Evolutionary conservation across 768 basidiomycete species (phyloP).

Genomic region (Agrocybe pediades): DNA sequence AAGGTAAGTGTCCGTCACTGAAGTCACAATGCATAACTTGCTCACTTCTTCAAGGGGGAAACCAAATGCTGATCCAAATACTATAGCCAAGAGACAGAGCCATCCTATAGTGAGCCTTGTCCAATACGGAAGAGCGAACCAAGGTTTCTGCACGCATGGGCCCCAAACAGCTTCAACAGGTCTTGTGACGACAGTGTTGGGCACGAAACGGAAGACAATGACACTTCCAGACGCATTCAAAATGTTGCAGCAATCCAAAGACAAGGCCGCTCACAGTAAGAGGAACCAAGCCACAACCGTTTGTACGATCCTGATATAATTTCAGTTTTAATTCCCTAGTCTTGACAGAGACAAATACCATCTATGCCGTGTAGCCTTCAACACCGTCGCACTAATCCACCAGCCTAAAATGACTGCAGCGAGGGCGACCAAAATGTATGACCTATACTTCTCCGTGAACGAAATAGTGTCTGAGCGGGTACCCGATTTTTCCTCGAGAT

Average conservation of each 20-base stretch:
- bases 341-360: conserved; percentile 48
- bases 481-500: neutral
- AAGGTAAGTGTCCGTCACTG: conserved; percentile 21
- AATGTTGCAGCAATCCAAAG: neutral
- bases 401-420: conserved; percentile 74
- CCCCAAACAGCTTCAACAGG: conserved; percentile 75
- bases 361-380: conserved; percentile 70
- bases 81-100: conserved; percentile 70
- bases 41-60: conserved; percentile 62
- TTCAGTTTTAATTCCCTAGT: conserved; percentile 1
- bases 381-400: conserved; percentile 80
- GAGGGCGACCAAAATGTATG: conserved; percentile 57
- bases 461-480: neutral
- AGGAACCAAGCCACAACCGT: conserved; percentile 85
- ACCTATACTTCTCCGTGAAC: conserved; percentile 40
- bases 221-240: conserved; percentile 47
- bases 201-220: conserved; percentile 86
- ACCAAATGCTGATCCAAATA: conserved; percentile 87
- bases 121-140: conserved; percentile 50
- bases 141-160: conserved; percentile 66
- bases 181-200: conserved; percentile 64
- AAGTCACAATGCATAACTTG: too few species aligned
- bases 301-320: conserved; percentile 66
- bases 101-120: conserved; percentile 68
- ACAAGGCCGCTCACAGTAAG: conserved; percentile 53